Percentiles rank a stretch among this genome's conserved stretches.
Conservation (phyloP, 352 stramenopile genomes). For the Phytophthora sp. region DNA sequence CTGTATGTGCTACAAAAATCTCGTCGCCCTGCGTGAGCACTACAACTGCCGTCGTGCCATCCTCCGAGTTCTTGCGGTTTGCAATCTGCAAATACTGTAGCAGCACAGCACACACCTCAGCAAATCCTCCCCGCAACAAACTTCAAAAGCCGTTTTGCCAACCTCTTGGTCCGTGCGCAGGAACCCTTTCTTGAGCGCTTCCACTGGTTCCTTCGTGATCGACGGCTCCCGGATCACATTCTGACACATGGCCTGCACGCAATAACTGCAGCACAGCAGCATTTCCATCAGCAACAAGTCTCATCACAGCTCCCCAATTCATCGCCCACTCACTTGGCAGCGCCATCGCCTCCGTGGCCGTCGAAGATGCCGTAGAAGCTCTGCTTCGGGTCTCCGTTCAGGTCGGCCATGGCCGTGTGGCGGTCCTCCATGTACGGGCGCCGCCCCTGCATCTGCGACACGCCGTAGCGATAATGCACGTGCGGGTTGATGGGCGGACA, state of each 20-base stretch:
- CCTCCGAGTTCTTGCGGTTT: constrained; percentile 81
- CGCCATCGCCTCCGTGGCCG: constrained; percentile 90
- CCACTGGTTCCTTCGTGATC: constrained; percentile 65
- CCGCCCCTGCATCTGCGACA: constrained; percentile 84
- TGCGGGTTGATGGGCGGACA: constrained; percentile 79
- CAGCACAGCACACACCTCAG: not conserved
- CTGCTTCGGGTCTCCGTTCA: constrained; percentile 81
- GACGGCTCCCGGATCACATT: constrained; percentile 81
- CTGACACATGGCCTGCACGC: constrained; percentile 81
- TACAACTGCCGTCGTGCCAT: constrained; percentile 91
- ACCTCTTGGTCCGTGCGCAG: constrained; percentile 83
- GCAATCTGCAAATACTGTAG: constrained; percentile 84
- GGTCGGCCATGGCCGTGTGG: constrained; percentile 73
- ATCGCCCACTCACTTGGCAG: constrained; percentile 78
- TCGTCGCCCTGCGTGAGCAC: constrained; percentile 76
- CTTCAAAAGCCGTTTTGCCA: not conserved
- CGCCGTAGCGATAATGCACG: constrained; percentile 81
- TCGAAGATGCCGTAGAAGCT: constrained; percentile 95
- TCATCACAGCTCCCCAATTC: not conserved
- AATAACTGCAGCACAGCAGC: constrained; percentile 55
- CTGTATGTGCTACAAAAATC: constrained; percentile 90
- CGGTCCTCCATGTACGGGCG: constrained; percentile 93
- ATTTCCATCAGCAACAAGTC: constrained; percentile 10
- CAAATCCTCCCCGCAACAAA: not conserved
- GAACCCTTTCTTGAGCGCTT: constrained; percentile 84